Conservation (phyloP, 2,329 filamentous ascomycete genomes). For the Emydomyces testavorans region DNA sequence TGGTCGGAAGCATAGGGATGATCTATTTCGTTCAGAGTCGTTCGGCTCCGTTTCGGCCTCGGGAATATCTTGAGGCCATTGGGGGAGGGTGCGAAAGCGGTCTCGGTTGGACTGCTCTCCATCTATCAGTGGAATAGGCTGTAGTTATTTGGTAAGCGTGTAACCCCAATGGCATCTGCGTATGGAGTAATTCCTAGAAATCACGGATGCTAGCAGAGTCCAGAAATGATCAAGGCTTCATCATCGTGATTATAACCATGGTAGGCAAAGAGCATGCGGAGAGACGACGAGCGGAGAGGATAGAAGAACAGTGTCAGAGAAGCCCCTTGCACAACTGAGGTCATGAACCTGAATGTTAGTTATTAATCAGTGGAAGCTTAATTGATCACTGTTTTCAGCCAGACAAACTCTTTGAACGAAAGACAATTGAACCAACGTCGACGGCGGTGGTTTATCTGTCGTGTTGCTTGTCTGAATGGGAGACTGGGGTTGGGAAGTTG, state of each 20-base stretch:
- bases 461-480: no score
- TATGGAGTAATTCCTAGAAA: neutral
- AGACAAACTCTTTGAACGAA: no score
- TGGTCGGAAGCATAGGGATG: conserved; percentile 21
- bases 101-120: conserved; percentile 26
- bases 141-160: neutral
- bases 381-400: neutral
- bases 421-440: neutral
- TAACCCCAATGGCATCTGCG: neutral
- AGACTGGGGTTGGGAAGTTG: no score
- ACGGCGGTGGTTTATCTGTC: no score
- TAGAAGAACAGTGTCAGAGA: neutral
- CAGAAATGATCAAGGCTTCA: neutral
- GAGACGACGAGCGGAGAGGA: neutral
- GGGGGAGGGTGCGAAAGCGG: conserved; percentile 22
- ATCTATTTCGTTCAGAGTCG: conserved; percentile 28
- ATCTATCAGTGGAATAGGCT: conserved; percentile 17
- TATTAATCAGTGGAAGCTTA: neutral
- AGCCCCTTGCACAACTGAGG: neutral
- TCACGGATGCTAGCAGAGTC: neutral
- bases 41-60: conserved; percentile 30
- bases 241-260: neutral
- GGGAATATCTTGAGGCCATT: conserved; percentile 29
- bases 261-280: neutral
- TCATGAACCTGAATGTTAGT: conserved; percentile 3